These are phyloP conservation scores for Rugosomyces carneus DNA, from an alignment of 1,284 basidiomycete species.

Conservation along the genomic window DNA sequence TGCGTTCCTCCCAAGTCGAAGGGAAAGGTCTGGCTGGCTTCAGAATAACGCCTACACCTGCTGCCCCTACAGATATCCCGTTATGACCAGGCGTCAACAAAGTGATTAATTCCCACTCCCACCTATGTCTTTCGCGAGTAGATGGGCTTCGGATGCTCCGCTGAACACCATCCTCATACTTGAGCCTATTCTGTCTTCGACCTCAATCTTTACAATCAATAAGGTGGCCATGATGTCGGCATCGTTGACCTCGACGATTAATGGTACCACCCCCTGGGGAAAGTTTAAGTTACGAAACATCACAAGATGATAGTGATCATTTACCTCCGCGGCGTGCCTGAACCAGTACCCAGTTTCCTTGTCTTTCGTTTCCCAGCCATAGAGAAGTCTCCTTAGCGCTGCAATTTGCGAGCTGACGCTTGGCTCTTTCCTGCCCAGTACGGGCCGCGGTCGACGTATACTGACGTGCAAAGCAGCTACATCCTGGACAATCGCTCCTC, in stretches of 20 bases:
- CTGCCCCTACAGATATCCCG: constrained; percentile 28
- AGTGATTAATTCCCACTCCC: constrained; percentile 16
- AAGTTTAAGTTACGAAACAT: constrained; percentile 1
- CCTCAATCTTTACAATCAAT: constrained; percentile 65
- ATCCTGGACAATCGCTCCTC: constrained; percentile 64
- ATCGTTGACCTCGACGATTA: constrained; percentile 63
- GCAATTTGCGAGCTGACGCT: constrained; percentile 73
- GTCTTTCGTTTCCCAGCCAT: constrained; percentile 41
- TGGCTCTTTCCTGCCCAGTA: constrained; percentile 27
- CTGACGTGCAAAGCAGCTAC: constrained; percentile 69
- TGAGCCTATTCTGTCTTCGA: constrained; percentile 54
- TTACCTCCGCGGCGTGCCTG: constrained; percentile 53
- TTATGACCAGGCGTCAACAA: background rate
- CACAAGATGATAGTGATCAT: background rate
- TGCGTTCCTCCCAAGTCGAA: constrained; percentile 58
- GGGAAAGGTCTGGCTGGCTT: constrained; percentile 56
- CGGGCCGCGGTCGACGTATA: constrained; percentile 41
- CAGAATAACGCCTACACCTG: constrained; percentile 66
- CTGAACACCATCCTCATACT: constrained; percentile 59
- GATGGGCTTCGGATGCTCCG: constrained; percentile 71
- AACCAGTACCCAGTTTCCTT: constrained; percentile 49
- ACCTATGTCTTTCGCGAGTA: constrained; percentile 72
- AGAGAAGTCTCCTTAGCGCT: constrained; percentile 52
- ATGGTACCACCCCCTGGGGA: constrained; percentile 44
- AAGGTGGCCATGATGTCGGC: constrained; percentile 78